Evolutionary conservation across 176 grass and related monocot genomes (phyloP).

Genomic region (Raddia distichophylla): DNA sequence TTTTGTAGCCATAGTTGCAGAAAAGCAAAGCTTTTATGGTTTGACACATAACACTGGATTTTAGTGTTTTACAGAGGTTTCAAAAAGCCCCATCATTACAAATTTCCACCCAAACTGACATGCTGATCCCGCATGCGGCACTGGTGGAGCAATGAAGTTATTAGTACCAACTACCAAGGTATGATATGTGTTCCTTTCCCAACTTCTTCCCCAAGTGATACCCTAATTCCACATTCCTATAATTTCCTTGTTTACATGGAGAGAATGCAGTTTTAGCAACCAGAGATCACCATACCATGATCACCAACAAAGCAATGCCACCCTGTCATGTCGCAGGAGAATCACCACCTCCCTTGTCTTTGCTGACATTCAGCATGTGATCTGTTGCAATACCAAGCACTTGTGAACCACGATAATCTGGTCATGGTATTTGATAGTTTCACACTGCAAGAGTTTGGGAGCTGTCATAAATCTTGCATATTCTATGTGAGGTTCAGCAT

Average conservation of each 20-base stretch:
- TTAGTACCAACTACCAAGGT: no score
- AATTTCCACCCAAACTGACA: no score
- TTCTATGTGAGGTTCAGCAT: background rate
- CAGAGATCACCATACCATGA: background rate
- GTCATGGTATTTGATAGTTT: conserved; percentile 1
- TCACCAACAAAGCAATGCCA: conserved; percentile 14
- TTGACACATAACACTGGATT: no score
- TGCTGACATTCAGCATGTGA: conserved; percentile 2
- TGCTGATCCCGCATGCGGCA: no score
- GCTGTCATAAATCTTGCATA: background rate
- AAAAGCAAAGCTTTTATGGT: no score
- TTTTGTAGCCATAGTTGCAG: no score
- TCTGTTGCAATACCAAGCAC: background rate
- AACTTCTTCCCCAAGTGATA: background rate
- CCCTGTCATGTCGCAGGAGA: conserved; percentile 25
- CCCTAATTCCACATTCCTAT: background rate
- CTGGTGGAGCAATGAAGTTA: no score
- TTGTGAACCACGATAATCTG: background rate
- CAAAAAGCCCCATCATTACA: no score
- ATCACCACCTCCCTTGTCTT: conserved; percentile 15
- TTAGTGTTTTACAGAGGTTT: no score
- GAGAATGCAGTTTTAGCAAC: background rate
- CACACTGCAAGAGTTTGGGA: background rate
- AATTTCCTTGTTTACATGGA: conserved; percentile 5
- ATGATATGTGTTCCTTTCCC: background rate